A percentile compares a stretch with the other conserved stretches of the same genome.
Evolutionary conservation across 345 rosid species (phyloP).

Genomic region (Gossypium stocksii): DNA sequence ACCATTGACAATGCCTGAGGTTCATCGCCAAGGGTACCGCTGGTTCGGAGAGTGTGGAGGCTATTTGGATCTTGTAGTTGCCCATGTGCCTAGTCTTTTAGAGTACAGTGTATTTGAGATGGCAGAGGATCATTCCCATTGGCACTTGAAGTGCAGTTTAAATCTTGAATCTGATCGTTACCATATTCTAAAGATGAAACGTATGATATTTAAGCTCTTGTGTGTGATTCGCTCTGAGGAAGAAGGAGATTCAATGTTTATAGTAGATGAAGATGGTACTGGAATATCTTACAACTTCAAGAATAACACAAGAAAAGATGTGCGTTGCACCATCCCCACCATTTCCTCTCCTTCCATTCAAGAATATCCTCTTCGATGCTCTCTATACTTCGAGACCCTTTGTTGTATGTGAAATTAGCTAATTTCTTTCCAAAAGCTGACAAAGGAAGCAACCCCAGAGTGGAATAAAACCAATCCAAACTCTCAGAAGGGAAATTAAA

Average conservation of each 20-base stretch:
- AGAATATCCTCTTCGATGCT: too few species aligned
- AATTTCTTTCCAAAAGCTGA: slow-evolving; percentile 6
- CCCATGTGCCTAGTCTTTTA: background rate
- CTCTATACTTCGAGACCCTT: too few species aligned
- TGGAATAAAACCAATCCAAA: background rate
- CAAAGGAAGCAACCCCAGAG: background rate
- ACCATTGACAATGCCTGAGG: background rate
- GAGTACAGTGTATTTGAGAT: background rate
- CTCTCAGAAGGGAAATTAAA: background rate
- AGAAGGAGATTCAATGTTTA: background rate
- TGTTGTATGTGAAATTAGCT: background rate
- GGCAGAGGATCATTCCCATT: background rate
- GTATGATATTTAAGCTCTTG: background rate
- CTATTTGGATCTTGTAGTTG: background rate
- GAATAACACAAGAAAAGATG: background rate
- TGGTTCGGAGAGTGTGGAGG: background rate
- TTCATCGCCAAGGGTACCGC: too few species aligned
- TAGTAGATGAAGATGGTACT: background rate
- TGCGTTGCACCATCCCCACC: background rate
- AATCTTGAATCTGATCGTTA: background rate
- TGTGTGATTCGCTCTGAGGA: background rate
- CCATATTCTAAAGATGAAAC: too few species aligned
- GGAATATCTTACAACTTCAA: background rate
- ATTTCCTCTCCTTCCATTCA: background rate
- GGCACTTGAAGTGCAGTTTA: background rate